phyloP scores from a whole-genome alignment of 129 eudicot species.

The Chrysanthemum makinoi region DNA sequence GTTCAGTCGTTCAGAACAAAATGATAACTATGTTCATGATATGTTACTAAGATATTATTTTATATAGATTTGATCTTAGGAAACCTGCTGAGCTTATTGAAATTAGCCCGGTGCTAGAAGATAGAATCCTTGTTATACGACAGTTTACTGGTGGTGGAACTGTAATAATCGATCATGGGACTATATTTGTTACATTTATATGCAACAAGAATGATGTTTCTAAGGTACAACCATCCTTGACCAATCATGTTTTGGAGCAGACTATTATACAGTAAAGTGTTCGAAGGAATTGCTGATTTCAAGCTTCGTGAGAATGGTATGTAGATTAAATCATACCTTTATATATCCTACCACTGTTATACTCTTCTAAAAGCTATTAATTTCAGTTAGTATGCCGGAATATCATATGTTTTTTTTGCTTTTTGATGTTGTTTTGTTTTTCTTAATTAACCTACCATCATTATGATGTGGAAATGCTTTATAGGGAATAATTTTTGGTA shows the following conservation, averaged over 20 bases:
- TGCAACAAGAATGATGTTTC: constrained; percentile 82
- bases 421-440: too few relatives aligned
- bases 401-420: too few relatives aligned
- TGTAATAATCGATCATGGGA: constrained; percentile 77
- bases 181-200: constrained; percentile 79
- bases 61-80: constrained; percentile 46
- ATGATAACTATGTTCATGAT: background rate
- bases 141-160: constrained; percentile 97
- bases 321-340: constrained; percentile 4
- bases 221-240: constrained; percentile 72
- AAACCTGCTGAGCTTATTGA: constrained; percentile 87
- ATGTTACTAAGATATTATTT: constrained; percentile 14
- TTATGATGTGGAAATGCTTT: background rate
- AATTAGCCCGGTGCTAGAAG: constrained; percentile 55
- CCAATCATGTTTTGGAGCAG: constrained; percentile 97
- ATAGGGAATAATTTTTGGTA: background rate
- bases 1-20: background rate
- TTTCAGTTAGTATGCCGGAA: too few relatives aligned
- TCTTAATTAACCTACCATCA: too few relatives aligned
- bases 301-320: constrained; percentile 82
- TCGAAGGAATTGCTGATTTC: constrained; percentile 71
- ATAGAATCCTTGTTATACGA: constrained; percentile 72
- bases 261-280: constrained; percentile 61
- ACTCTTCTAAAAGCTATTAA: too few relatives aligned
- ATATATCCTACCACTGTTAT: background rate